Conservation (phyloP, 305 asterid genomes). For the Euphrasia arctica region DNA sequence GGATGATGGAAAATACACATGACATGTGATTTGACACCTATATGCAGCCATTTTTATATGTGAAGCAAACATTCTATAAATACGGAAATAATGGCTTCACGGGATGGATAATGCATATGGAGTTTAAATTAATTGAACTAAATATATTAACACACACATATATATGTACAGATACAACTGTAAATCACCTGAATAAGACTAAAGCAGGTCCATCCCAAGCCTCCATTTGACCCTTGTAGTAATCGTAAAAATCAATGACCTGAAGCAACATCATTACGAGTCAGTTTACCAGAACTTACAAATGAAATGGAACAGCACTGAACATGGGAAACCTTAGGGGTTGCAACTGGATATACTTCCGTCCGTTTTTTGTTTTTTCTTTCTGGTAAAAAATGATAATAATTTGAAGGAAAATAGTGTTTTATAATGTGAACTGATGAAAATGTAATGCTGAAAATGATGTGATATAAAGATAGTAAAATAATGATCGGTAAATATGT, state of each 20-base stretch:
- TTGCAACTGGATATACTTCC: too few relatives aligned
- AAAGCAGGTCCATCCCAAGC: slow-evolving; percentile 99
- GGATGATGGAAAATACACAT: slow-evolving; percentile 15
- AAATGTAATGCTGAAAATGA: too few relatives aligned
- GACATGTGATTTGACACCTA: slow-evolving; percentile 5
- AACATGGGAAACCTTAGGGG: slow-evolving; percentile 8
- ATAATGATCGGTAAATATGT: too few relatives aligned
- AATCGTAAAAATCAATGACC: slow-evolving; percentile 90
- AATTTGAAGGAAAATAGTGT: neutral
- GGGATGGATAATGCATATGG: slow-evolving; percentile 19
- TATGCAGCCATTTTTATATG: slow-evolving; percentile 18
- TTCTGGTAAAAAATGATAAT: too few relatives aligned
- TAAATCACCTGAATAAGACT: slow-evolving; percentile 83
- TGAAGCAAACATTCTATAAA: slow-evolving; percentile 9
- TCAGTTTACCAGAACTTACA: slow-evolving; percentile 26
- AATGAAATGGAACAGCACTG: slow-evolving; percentile 10
- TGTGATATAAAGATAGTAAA: too few relatives aligned
- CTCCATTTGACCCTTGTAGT: slow-evolving; percentile 99
- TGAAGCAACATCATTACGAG: slow-evolving; percentile 35
- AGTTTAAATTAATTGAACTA: slow-evolving; percentile 14
- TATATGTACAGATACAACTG: slow-evolving; percentile 25
- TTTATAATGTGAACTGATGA: too few relatives aligned
- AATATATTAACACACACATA: slow-evolving; percentile 25
- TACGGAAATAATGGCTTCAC: slow-evolving; percentile 17
- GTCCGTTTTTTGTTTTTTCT: too few relatives aligned